Conservation (phyloP, 1,139 yeast genomes). For the Yamadazyma siamensis region DNA sequence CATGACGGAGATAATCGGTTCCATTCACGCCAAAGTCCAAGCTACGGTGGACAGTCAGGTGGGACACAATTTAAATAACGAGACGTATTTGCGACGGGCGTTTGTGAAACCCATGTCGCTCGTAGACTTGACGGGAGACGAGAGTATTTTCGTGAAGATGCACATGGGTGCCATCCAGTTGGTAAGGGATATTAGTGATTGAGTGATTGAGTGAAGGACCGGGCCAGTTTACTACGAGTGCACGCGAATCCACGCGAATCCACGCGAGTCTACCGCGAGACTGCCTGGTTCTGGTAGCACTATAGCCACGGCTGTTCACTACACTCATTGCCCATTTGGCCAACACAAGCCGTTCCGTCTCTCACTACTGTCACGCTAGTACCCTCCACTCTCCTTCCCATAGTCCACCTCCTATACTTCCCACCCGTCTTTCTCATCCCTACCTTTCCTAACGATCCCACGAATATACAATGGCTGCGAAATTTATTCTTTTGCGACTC, state of each 20-base stretch:
- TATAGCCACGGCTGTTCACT: too few relatives aligned
- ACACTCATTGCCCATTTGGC: neutral
- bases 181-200: conserved; percentile 17
- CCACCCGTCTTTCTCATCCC: too few relatives aligned
- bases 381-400: neutral
- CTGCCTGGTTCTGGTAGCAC: too few relatives aligned
- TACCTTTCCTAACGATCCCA: too few relatives aligned
- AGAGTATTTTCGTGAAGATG: conserved; percentile 54
- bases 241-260: too few relatives aligned
- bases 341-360: neutral
- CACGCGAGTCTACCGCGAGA: too few relatives aligned
- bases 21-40: conserved; percentile 44
- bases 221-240: too few relatives aligned
- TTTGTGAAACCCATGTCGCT: conserved; percentile 55
- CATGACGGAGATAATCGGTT: conserved; percentile 47
- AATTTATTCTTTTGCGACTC: too few relatives aligned
- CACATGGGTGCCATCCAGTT: conserved; percentile 67
- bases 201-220: too few relatives aligned
- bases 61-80: conserved; percentile 39
- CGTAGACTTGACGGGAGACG: conserved; percentile 58
- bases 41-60: conserved; percentile 12
- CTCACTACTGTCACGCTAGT: neutral
- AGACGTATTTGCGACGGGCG: conserved; percentile 51
- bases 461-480: too few relatives aligned
- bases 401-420: neutral